Evolutionary conservation across 192 early-diverging fungal genomes (phyloP), one percentile per base, ranked within the genome.

Genomic region (Mortierella alpina): DNA sequence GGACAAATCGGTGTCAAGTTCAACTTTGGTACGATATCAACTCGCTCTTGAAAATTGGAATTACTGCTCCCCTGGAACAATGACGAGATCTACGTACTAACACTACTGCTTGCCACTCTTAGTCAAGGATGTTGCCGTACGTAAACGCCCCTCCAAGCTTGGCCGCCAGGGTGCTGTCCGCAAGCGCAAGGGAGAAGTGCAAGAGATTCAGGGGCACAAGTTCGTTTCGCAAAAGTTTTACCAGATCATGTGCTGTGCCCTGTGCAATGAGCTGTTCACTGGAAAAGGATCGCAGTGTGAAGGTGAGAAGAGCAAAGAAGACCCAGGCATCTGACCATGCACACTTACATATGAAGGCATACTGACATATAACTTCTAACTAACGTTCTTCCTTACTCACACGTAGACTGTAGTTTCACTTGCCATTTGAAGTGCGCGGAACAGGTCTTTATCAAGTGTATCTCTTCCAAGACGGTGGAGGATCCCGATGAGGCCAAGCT

Each of bases 191-290:
- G 96, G 94, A 59, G 89, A 94, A 9, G 88, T 95, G 15, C 91
- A 88, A 12, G 95, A 96, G 65, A 87, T 93, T 85, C 94, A 93
- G 57, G 97, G 98, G 6, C 98, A 99, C 82, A 96, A 97, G 78
- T 98, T 99, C 84, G 91, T 91, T 70, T 85, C 92, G 31, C 90
- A 93, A 66, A 92, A 92, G 68, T 97, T 96, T 47, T 98, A 96
- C 86, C 94, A 97, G 67, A 95, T 99, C 70, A 97, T 99, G 96
- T 95, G 94, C 85, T 99, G 98, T 86, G 96, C 97, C 8, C 85
- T 96, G 10, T 99, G 98, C 83, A 87, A 89, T 55, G 98, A 98
- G 65, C 94, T 98, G 68, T 89, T 99, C 44, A 93, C 96, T 20
- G 95, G 93, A 71, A 85, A 87, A 52, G 96, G 95, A 18, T 94